Conservation (phyloP, 2,329 filamentous ascomycete genomes). For the Pseudofabraea citricarpa region DNA sequence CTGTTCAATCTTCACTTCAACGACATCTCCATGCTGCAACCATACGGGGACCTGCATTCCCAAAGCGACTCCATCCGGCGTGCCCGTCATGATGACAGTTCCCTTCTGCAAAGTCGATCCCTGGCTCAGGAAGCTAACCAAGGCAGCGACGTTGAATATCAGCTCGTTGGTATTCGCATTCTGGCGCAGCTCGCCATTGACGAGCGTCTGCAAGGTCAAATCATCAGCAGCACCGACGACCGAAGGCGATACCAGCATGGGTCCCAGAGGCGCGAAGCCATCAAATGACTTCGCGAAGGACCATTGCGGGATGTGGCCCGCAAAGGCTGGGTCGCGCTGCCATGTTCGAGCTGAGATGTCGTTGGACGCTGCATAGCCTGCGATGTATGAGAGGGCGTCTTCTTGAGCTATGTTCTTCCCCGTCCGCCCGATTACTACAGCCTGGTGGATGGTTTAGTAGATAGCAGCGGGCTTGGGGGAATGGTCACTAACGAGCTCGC, state of each 20-base stretch:
- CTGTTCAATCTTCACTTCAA: constrained; percentile 36
- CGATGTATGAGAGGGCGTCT: constrained; percentile 11
- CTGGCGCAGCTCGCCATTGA: constrained; percentile 40
- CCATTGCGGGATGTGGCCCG: constrained; percentile 35
- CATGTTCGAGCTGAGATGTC: constrained; percentile 49
- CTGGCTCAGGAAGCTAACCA: constrained; percentile 40
- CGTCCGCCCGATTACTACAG: constrained; percentile 44
- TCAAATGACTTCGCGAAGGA: constrained; percentile 41
- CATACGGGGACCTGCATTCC: constrained; percentile 27
- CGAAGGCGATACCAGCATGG: constrained; percentile 30
- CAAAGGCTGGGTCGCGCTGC: constrained; percentile 45
- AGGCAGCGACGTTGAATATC: constrained; percentile 40
- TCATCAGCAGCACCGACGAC: constrained; percentile 10
- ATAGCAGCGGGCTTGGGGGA: background rate
- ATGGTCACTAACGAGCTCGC: constrained; percentile 23
- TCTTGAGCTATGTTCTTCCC: constrained; percentile 23
- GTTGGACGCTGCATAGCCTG: constrained; percentile 43
- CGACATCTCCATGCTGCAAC: constrained; percentile 35
- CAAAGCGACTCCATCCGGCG: constrained; percentile 41
- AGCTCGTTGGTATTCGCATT: constrained; percentile 36
- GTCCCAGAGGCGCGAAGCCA: constrained; percentile 38
- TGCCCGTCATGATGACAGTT: constrained; percentile 43
- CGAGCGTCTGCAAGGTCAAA: constrained; percentile 30
- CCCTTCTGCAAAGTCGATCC: constrained; percentile 45
- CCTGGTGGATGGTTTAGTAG: constrained; percentile 10